A percentile compares a stretch with the other conserved stretches of the same genome.
Conservation (phyloP, 805 yeast genomes). For the Danielia reshetovae region DNA sequence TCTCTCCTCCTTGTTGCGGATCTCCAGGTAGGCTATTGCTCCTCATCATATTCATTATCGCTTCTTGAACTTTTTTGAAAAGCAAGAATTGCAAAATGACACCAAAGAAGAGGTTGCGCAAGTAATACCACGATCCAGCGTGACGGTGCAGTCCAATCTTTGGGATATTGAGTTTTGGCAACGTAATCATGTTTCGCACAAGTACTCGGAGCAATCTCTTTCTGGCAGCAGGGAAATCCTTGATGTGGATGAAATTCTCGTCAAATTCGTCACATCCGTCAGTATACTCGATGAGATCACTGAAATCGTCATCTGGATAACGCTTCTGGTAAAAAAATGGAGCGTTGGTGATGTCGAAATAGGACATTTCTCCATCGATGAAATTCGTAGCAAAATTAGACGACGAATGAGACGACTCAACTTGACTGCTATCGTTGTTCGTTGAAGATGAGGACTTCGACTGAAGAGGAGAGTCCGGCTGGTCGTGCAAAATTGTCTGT, state of each 20-base stretch:
- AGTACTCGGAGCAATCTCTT: conserved; percentile 24
- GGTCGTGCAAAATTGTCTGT: background rate
- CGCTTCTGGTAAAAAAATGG: conserved; percentile 25
- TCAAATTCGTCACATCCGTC: conserved; percentile 10
- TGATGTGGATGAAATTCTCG: conserved; percentile 14
- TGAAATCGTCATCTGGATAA: conserved; percentile 30
- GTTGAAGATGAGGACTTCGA: background rate
- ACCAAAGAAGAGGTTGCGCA: conserved; percentile 31
- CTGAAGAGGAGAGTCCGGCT: conserved; percentile 1
- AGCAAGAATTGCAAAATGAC: conserved; percentile 26
- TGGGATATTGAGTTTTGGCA: conserved; percentile 34
- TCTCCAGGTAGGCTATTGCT: background rate
- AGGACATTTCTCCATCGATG: conserved; percentile 1
- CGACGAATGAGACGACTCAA: background rate
- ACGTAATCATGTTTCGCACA: conserved; percentile 22
- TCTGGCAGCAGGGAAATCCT: conserved; percentile 21
- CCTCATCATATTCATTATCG: conserved; percentile 10
- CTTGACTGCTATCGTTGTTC: background rate
- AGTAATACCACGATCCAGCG: conserved; percentile 38
- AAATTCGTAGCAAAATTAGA: background rate
- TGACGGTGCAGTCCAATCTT: conserved; percentile 35
- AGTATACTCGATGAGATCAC: conserved; percentile 19
- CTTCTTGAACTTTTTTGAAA: conserved; percentile 25
- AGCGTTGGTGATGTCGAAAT: conserved; percentile 14
- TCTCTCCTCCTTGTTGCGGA: background rate